Percentiles rank a stretch among this genome's conserved stretches.
Evolutionary conservation across 176 grass and related monocot genomes (phyloP).

Genomic region (Ananas comosus): DNA sequence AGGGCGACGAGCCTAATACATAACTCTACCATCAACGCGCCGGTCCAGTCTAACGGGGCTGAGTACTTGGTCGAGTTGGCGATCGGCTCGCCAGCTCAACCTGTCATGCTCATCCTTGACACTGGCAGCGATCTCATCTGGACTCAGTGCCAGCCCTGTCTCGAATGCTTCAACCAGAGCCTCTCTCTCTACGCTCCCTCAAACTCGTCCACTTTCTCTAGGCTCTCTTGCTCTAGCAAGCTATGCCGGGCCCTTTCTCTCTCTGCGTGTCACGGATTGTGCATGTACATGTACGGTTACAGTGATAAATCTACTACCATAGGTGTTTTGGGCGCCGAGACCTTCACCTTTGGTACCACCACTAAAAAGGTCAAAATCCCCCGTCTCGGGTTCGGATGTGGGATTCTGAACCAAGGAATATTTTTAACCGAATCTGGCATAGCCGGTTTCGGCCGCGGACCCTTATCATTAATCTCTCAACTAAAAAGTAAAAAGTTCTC

Average conservation of each 20-base stretch:
- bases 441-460: conserved; percentile 14
- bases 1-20: conserved; percentile 13
- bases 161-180: background rate
- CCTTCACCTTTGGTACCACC: conserved; percentile 1
- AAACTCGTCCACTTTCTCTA: conserved; percentile 3
- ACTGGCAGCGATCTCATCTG: conserved; percentile 19
- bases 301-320: conserved; percentile 10
- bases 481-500: conserved; percentile 12
- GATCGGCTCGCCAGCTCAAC: background rate
- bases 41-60: background rate
- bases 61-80: background rate
- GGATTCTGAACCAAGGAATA: conserved; percentile 8
- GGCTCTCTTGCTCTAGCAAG: conserved; percentile 2
- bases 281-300: conserved; percentile 2
- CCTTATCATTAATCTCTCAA: conserved; percentile 16
- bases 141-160: conserved; percentile 23
- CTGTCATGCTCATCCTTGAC: conserved; percentile 5
- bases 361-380: background rate
- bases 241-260: conserved; percentile 2
- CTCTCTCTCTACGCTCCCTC: conserved; percentile 9
- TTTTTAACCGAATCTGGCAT: background rate
- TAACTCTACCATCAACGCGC: background rate
- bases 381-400: conserved; percentile 15
- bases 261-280: background rate
- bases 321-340: conserved; percentile 13